These are phyloP conservation scores for Pythium pyrilobum DNA, from an alignment of 352 stramenopile species.

Conservation along the genomic window DNA sequence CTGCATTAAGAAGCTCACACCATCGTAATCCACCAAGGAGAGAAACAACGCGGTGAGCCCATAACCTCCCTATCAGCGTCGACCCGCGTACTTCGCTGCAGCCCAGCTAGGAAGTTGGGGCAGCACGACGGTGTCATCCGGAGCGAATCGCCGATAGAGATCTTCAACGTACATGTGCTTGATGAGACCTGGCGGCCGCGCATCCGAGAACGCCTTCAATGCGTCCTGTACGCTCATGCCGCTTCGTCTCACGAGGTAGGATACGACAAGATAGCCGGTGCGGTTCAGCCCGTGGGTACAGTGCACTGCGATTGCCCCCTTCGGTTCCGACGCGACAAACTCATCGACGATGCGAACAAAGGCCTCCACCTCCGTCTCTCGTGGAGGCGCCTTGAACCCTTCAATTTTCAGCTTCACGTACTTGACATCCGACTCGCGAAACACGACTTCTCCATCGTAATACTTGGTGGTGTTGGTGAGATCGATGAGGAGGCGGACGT, in stretches of 20 bases:
- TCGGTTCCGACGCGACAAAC: slow-evolving; percentile 35
- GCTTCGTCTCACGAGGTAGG: slow-evolving; percentile 61
- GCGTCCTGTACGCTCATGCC: slow-evolving; percentile 45
- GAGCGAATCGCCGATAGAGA: slow-evolving; percentile 47
- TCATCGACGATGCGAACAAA: slow-evolving; percentile 66
- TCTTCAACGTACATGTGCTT: slow-evolving; percentile 83
- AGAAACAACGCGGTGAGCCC: not conserved
- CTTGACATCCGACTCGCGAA: slow-evolving; percentile 37
- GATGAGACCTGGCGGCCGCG: slow-evolving; percentile 68
- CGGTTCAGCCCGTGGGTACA: slow-evolving; percentile 79
- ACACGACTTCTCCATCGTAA: slow-evolving; percentile 56
- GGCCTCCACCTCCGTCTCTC: slow-evolving; percentile 35
- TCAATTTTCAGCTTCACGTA: slow-evolving; percentile 82
- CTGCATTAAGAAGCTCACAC: slow-evolving; percentile 13
- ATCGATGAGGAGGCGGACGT: slow-evolving; percentile 72
- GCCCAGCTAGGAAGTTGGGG: slow-evolving; percentile 63
- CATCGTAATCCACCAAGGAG: not conserved
- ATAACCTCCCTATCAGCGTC: slow-evolving; percentile 1
- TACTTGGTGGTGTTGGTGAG: slow-evolving; percentile 85
- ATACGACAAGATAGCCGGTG: slow-evolving; percentile 72
- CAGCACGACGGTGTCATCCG: slow-evolving; percentile 33
- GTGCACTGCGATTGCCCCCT: slow-evolving; percentile 61
- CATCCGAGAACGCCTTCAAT: slow-evolving; percentile 52
- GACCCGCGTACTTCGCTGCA: slow-evolving; percentile 53
- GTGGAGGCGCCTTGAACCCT: slow-evolving; percentile 54